Conservation (phyloP, 2,329 filamentous ascomycete species). For the Metarhizium brunneum region DNA sequence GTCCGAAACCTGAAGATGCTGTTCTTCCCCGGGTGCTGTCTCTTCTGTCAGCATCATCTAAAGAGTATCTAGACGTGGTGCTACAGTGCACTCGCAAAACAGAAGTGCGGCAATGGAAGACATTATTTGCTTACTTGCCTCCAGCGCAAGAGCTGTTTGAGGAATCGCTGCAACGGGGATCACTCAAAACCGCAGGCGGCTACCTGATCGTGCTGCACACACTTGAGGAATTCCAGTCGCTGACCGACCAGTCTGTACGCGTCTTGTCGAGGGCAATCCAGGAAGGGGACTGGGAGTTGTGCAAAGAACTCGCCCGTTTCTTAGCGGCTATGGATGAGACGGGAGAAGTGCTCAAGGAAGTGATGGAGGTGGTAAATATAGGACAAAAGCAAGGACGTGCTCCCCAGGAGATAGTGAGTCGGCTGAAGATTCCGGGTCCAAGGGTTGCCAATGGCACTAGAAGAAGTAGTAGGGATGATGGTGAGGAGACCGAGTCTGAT, state of each 20-base stretch:
- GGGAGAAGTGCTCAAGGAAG: slow-evolving; percentile 67
- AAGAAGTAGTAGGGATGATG: slow-evolving; percentile 21
- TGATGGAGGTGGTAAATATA: slow-evolving; percentile 53
- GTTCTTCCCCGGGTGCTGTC: slow-evolving; percentile 55
- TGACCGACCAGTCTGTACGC: slow-evolving; percentile 69
- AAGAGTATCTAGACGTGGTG: slow-evolving; percentile 86
- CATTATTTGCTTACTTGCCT: slow-evolving; percentile 83
- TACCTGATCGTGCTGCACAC: slow-evolving; percentile 95
- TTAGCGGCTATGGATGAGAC: slow-evolving; percentile 84
- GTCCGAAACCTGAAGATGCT: slow-evolving; percentile 52
- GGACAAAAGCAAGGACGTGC: slow-evolving; percentile 19
- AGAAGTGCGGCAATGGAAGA: slow-evolving; percentile 89
- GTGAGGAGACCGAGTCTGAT: slow-evolving; percentile 24
- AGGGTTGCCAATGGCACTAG: slow-evolving; percentile 21
- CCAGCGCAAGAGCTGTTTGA: slow-evolving; percentile 89
- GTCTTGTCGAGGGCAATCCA: slow-evolving; percentile 72
- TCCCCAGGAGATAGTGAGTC: slow-evolving; percentile 16
- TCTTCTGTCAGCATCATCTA: slow-evolving; percentile 62
- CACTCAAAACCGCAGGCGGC: slow-evolving; percentile 88
- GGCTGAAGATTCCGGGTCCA: slow-evolving; percentile 22
- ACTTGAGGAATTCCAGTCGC: slow-evolving; percentile 57
- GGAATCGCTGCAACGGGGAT: slow-evolving; percentile 74
- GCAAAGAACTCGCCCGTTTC: slow-evolving; percentile 91
- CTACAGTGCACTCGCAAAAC: slow-evolving; percentile 97
- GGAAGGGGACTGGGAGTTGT: slow-evolving; percentile 89